These are phyloP conservation scores for Fusarium temperatum DNA, from an alignment of 2,329 filamentous ascomycete species.

Conservation along the genomic window DNA sequence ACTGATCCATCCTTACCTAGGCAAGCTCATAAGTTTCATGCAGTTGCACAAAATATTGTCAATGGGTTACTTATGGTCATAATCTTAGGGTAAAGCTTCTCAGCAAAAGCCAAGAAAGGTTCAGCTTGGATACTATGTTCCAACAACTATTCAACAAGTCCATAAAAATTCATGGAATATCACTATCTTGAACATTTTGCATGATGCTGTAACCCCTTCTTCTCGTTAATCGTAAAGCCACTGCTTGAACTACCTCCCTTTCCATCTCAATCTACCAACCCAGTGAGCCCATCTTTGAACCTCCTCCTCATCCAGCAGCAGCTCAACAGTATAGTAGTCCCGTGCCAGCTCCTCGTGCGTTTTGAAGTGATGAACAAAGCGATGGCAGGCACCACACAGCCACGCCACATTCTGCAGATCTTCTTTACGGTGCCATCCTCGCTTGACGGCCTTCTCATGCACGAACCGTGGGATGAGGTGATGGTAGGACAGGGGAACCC, in stretches of 20 bases:
- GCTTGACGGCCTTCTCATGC: conserved; percentile 78
- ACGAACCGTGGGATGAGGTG: conserved; percentile 84
- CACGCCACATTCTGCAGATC: conserved; percentile 83
- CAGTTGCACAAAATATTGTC: neutral
- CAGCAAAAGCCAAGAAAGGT: neutral
- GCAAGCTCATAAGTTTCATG: neutral
- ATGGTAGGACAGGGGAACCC: conserved; percentile 83
- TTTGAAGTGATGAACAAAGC: conserved; percentile 80
- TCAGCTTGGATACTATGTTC: neutral
- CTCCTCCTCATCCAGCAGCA: conserved; percentile 74
- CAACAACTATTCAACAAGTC: neutral
- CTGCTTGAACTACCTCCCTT: conserved; percentile 50
- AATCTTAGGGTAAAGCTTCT: too few species aligned
- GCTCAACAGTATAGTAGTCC: conserved; percentile 77
- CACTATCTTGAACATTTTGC: neutral
- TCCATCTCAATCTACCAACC: conserved; percentile 80
- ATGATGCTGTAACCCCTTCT: neutral
- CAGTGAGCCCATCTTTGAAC: conserved; percentile 76
- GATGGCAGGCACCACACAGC: conserved; percentile 86
- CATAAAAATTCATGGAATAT: neutral
- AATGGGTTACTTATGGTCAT: neutral
- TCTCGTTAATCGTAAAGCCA: neutral
- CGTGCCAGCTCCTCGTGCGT: conserved; percentile 81
- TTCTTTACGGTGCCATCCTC: conserved; percentile 81
- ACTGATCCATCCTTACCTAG: neutral